Percentiles rank a stretch among this genome's conserved stretches.
Conservation (phyloP, 2,329 filamentous ascomycete species). For the Aureobasidium sp. region DNA sequence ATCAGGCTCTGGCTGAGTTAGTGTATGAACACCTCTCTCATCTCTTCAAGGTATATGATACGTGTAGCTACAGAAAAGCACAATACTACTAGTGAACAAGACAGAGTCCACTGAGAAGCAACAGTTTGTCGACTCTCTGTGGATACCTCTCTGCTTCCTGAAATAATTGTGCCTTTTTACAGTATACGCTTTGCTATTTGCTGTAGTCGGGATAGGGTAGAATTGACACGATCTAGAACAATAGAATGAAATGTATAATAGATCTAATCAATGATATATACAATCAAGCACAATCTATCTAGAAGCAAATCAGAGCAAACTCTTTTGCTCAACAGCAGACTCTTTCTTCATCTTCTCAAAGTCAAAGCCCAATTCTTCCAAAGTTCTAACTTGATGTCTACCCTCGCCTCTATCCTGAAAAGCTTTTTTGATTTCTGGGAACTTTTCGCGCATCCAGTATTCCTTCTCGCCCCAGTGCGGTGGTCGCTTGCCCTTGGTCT, state of each 20-base stretch:
- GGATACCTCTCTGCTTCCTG: not conserved
- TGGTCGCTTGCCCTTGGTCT: conserved; percentile 56
- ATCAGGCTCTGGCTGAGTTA: not conserved
- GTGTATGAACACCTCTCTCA: too few relatives aligned
- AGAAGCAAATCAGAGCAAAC: conserved; percentile 9
- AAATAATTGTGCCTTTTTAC: not conserved
- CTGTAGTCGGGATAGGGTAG: too few relatives aligned
- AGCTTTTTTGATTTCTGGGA: conserved; percentile 61
- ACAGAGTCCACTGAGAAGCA: too few relatives aligned
- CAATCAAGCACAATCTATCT: not conserved
- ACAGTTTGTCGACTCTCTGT: not conserved
- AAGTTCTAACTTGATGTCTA: conserved; percentile 49
- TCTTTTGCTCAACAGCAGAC: conserved; percentile 20
- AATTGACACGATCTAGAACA: too few relatives aligned
- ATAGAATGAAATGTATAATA: too few relatives aligned
- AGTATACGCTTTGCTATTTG: not conserved
- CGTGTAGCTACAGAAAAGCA: too few relatives aligned
- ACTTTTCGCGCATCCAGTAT: conserved; percentile 64
- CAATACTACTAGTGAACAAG: too few relatives aligned
- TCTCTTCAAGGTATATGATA: too few relatives aligned
- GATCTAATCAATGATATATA: too few relatives aligned
- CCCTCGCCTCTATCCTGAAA: conserved; percentile 61
- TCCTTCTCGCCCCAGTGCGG: conserved; percentile 64
- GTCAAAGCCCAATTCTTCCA: conserved; percentile 61
- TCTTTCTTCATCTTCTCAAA: conserved; percentile 28